These are phyloP conservation scores for Termitomyces sp. DNA, from an alignment of 768 basidiomycete genomes.

Conservation along the genomic window DNA sequence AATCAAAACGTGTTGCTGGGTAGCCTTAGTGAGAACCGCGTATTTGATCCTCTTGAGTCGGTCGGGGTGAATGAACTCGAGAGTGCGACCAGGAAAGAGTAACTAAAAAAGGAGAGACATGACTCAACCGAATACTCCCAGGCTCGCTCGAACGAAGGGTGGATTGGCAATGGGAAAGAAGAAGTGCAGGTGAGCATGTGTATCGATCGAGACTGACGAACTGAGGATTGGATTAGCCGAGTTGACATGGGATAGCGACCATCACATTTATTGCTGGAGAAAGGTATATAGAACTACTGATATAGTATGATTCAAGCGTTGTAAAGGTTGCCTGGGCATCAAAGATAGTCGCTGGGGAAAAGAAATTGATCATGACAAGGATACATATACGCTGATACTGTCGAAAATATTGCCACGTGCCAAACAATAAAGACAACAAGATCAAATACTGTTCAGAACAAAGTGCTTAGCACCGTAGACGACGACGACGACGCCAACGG, in stretches of 20 bases:
- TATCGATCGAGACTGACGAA: background rate
- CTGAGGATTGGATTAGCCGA: background rate
- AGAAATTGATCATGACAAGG: background rate
- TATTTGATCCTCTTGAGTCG: background rate
- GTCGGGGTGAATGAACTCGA: background rate
- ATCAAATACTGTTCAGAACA: background rate
- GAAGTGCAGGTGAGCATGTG: too few relatives aligned
- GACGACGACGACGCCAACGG: background rate
- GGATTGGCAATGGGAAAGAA: background rate
- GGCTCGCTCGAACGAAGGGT: background rate
- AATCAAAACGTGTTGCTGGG: background rate
- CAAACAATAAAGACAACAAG: background rate
- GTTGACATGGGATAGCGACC: background rate
- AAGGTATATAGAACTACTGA: background rate
- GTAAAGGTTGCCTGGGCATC: background rate
- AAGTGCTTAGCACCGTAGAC: background rate
- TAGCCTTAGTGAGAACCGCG: background rate
- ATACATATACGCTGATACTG: background rate
- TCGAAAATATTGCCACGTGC: background rate
- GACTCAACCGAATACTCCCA: background rate
- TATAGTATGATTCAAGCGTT: background rate
- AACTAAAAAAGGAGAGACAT: background rate
- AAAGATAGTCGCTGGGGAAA: background rate
- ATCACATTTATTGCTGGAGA: background rate
- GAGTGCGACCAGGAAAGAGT: background rate